Percentiles rank a stretch among this genome's conserved stretches.
These are phyloP conservation scores for Calonectria ilicicola DNA, from an alignment of 2,329 filamentous ascomycete species.

Conservation along the genomic window DNA sequence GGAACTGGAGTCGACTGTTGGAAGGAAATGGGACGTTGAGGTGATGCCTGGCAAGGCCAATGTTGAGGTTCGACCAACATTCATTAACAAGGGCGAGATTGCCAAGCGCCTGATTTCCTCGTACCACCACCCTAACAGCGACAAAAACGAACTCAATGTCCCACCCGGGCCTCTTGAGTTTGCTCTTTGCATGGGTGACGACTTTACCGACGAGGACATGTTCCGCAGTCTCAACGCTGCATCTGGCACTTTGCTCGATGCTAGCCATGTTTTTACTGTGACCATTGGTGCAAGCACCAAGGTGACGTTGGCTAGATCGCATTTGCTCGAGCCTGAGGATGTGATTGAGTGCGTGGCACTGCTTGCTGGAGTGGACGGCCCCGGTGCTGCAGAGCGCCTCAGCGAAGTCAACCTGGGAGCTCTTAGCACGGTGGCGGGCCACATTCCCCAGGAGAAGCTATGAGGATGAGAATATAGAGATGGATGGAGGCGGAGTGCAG, in stretches of 20 bases:
- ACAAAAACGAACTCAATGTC: conserved; percentile 57
- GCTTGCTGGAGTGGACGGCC: conserved; percentile 61
- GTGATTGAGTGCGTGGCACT: conserved; percentile 79
- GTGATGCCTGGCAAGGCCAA: conserved; percentile 98
- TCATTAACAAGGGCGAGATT: conserved; percentile 98
- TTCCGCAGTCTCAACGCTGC: conserved; percentile 83
- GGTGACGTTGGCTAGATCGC: conserved; percentile 90
- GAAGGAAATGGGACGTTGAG: conserved; percentile 87
- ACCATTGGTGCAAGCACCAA: conserved; percentile 94
- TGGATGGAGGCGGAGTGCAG: neutral
- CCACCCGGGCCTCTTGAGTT: conserved; percentile 77
- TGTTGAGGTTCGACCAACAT: conserved; percentile 93
- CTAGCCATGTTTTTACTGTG: conserved; percentile 84
- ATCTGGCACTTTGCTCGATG: conserved; percentile 63
- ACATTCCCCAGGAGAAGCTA: conserved; percentile 54
- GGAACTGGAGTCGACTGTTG: conserved; percentile 82
- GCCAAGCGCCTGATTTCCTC: conserved; percentile 83
- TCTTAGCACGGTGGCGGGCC: conserved; percentile 65
- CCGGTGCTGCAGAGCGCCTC: conserved; percentile 51
- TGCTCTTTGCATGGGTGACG: conserved; percentile 91
- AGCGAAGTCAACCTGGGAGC: conserved; percentile 69
- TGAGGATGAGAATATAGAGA: conserved; percentile 24
- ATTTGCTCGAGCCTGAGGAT: conserved; percentile 88
- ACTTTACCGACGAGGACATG: conserved; percentile 97
- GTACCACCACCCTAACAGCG: conserved; percentile 68